A percentile compares a stretch with the other conserved stretches of the same genome.
phyloP scores from a whole-genome alignment of 805 yeast species.

The Cyberlindnera amylophila region DNA sequence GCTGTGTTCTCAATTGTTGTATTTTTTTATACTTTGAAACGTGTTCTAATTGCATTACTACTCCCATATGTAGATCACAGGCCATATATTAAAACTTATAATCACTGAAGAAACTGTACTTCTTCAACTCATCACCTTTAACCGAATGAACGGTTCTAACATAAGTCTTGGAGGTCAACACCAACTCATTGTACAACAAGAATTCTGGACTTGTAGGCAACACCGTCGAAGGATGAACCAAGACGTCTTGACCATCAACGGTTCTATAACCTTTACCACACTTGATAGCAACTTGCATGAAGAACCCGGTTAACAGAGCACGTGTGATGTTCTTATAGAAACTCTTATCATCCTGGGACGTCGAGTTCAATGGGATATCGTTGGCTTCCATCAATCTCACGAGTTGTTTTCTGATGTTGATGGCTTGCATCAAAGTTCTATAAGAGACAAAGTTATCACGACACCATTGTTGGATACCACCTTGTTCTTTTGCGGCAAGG shows the following conservation, averaged over 20 bases:
- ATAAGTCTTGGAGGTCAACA: constrained; percentile 87
- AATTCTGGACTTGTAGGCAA: constrained; percentile 87
- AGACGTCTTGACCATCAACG: constrained; percentile 92
- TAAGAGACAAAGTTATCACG: constrained; percentile 82
- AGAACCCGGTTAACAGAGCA: constrained; percentile 89
- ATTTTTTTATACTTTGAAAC: no score
- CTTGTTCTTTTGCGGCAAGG: constrained; percentile 66
- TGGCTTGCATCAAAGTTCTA: constrained; percentile 83
- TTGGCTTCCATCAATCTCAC: constrained; percentile 77
- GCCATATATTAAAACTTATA: constrained; percentile 28
- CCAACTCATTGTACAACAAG: constrained; percentile 94
- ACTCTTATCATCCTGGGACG: constrained; percentile 59
- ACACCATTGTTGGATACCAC: constrained; percentile 81
- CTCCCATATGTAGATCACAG: no score
- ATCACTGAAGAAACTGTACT: constrained; percentile 29
- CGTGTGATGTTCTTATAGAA: constrained; percentile 79
- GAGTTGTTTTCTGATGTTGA: constrained; percentile 80
- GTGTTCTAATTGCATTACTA: no score
- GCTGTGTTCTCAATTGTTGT: no score
- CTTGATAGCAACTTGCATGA: constrained; percentile 97
- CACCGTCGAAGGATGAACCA: constrained; percentile 91
- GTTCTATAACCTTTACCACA: constrained; percentile 87
- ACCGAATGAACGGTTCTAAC: constrained; percentile 90
- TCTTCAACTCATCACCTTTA: constrained; percentile 68
- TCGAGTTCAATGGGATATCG: constrained; percentile 68